Conservation (phyloP, 495 filamentous ascomycete genomes). For the Hypoxylon fragiforme region DNA sequence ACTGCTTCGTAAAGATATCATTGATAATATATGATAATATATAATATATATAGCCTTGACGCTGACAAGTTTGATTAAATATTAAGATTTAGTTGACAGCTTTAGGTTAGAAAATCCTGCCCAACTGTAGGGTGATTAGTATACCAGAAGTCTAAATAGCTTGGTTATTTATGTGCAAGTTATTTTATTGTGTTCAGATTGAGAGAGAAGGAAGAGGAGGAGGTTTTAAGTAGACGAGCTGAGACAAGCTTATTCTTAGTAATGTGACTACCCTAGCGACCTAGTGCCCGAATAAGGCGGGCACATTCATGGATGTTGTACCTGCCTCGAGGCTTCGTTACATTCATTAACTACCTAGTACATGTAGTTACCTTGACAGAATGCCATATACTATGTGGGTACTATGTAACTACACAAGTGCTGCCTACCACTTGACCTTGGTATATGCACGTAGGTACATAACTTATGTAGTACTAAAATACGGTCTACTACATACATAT, state of each 20-base stretch:
- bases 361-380: background rate
- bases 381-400: no score
- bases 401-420: no score
- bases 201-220: conserved; percentile 7
- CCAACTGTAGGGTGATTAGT: conserved; percentile 2
- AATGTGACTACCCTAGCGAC: conserved; percentile 16
- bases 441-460: background rate
- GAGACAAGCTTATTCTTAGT: conserved; percentile 24
- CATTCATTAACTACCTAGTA: background rate
- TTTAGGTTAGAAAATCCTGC: background rate
- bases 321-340: background rate
- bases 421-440: background rate
- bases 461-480: no score
- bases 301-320: no score
- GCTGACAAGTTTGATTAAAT: conserved; percentile 5
- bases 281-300: no score
- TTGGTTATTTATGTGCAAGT: background rate
- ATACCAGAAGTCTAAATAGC: background rate
- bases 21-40: background rate
- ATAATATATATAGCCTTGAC: background rate
- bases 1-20: no score
- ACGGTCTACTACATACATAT: no score
- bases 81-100: conserved; percentile 2
- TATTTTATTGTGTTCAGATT: background rate
- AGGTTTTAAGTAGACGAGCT: conserved; percentile 8